A percentile compares a stretch with the other conserved stretches of the same genome.
Evolutionary conservation across 805 yeast genomes (phyloP).

Genomic region (Wickerhamiella galacta): DNA sequence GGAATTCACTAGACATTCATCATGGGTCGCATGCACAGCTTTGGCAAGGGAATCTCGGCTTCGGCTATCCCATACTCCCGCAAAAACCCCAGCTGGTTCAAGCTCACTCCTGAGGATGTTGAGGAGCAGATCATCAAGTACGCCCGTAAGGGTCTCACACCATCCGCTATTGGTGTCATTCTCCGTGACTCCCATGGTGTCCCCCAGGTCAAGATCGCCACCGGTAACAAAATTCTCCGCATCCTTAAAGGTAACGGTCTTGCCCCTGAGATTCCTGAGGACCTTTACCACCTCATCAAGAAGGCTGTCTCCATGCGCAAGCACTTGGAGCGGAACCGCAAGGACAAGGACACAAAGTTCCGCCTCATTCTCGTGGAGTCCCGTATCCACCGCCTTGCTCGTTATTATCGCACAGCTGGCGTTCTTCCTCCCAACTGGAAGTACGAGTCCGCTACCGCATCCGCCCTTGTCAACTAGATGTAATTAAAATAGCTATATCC

Average conservation of each 20-base stretch:
- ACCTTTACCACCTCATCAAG: slow-evolving; percentile 95
- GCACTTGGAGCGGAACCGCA: slow-evolving; percentile 99
- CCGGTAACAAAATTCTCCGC: slow-evolving; percentile 98
- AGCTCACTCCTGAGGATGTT: slow-evolving; percentile 84
- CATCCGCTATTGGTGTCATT: slow-evolving; percentile 98
- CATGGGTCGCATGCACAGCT: slow-evolving; percentile 99
- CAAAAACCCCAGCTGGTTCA: slow-evolving; percentile 98
- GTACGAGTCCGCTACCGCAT: slow-evolving; percentile 99
- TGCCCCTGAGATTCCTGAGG: slow-evolving; percentile 99
- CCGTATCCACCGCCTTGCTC: slow-evolving; percentile 99
- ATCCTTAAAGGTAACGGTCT: slow-evolving; percentile 98
- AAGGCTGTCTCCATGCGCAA: slow-evolving; percentile 99
- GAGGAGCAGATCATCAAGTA: slow-evolving; percentile 97
- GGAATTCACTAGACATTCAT: slow-evolving; percentile 20
- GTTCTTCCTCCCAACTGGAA: slow-evolving; percentile 99
- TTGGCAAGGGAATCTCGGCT: slow-evolving; percentile 99
- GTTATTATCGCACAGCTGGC: slow-evolving; percentile 99
- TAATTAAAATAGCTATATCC: slow-evolving; percentile 1
- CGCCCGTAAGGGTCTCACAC: slow-evolving; percentile 99
- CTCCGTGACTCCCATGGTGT: slow-evolving; percentile 99
- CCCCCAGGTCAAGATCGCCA: slow-evolving; percentile 89
- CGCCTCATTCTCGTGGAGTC: slow-evolving; percentile 99
- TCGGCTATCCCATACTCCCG: slow-evolving; percentile 99
- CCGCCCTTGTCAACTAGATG: slow-evolving; percentile 91
- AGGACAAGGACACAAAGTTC: slow-evolving; percentile 99